Conservation (phyloP, 148 eudicot species). For the Nepenthes mirabilis region DNA sequence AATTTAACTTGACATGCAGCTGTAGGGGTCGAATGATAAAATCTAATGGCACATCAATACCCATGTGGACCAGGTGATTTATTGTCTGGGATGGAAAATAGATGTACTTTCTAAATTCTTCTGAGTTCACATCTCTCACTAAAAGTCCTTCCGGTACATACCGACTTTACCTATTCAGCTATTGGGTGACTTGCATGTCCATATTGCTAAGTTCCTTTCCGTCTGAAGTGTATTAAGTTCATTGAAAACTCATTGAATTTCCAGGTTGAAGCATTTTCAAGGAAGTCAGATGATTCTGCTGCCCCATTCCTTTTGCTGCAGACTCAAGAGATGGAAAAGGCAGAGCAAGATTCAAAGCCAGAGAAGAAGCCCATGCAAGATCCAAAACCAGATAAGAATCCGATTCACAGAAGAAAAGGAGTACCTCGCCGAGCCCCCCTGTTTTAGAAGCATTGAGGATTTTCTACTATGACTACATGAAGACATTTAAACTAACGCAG, state of each 20-base stretch:
- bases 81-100: too few species aligned
- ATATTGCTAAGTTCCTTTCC: background rate
- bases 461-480: too few species aligned
- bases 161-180: background rate
- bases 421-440: constrained; percentile 30
- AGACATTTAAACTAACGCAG: too few species aligned
- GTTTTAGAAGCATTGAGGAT: background rate
- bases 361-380: background rate
- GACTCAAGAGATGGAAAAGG: constrained; percentile 2
- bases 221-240: background rate
- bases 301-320: constrained; percentile 19
- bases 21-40: too few species aligned
- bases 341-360: background rate
- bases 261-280: constrained; percentile 29
- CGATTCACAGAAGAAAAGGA: constrained; percentile 31
- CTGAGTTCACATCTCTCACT: too few species aligned
- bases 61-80: too few species aligned
- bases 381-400: background rate
- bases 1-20: too few species aligned
- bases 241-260: background rate
- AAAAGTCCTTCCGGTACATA: too few species aligned
- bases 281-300: constrained; percentile 7
- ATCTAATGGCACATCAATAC: too few species aligned
- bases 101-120: too few species aligned
- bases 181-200: background rate